Evolutionary conservation across 148 eudicot species (phyloP).

Genomic region (Linanthus parryae): DNA sequence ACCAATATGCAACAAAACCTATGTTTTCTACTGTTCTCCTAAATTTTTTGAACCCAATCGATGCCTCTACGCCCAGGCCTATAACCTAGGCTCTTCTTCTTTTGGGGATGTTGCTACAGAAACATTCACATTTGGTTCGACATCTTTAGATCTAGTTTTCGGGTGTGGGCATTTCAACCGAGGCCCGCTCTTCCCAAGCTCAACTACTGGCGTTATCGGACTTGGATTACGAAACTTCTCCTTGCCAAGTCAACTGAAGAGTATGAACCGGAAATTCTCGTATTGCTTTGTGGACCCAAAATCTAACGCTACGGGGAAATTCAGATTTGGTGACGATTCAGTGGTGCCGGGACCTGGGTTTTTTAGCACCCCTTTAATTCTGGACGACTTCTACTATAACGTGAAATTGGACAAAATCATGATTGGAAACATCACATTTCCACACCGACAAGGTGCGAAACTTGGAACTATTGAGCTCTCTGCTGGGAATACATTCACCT

Average conservation of each 20-base stretch:
- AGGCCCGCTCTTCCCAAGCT: conserved; percentile 4
- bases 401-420: conserved; percentile 34
- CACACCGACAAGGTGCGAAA: background rate
- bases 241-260: conserved; percentile 12
- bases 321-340: conserved; percentile 38
- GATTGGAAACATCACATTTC: conserved; percentile 22
- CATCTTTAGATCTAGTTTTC: conserved; percentile 1
- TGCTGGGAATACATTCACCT: conserved; percentile 67
- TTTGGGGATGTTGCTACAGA: conserved; percentile 24
- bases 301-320: conserved; percentile 24
- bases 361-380: conserved; percentile 37
- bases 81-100: conserved; percentile 24
- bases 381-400: conserved; percentile 27
- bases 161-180: conserved; percentile 25
- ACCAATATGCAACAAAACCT: too few species aligned
- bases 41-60: background rate
- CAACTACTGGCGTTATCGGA: conserved; percentile 24
- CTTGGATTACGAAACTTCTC: conserved; percentile 31
- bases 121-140: conserved; percentile 19
- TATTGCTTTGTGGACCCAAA: conserved; percentile 20
- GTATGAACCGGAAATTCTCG: conserved; percentile 28
- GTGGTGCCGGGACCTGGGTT: conserved; percentile 27
- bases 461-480: conserved; percentile 61
- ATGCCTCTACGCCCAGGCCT: conserved; percentile 19
- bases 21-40: too few species aligned